Evolutionary conservation across 805 yeast genomes (phyloP).

Genomic region (Yamadazyma akitaensis): DNA sequence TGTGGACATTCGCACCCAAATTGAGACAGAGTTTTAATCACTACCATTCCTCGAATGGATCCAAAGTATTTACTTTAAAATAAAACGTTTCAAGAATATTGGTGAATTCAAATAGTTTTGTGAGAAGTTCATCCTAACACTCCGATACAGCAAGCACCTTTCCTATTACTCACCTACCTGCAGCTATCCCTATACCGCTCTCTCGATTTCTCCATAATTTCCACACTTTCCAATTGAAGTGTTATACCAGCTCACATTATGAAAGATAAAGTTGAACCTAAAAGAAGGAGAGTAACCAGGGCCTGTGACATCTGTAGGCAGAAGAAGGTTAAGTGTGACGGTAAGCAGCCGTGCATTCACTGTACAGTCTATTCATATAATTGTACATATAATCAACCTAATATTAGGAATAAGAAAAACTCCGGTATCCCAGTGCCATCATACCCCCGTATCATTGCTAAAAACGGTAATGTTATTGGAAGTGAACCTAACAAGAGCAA

Average conservation of each 20-base stretch:
- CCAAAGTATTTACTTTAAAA: too few relatives aligned
- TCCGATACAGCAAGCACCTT: too few relatives aligned
- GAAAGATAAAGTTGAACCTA: constrained; percentile 22
- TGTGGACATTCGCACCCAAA: too few relatives aligned
- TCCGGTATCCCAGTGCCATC: constrained; percentile 29
- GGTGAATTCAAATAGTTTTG: too few relatives aligned
- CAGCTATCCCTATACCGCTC: too few relatives aligned
- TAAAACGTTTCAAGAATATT: too few relatives aligned
- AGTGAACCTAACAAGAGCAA: constrained; percentile 11
- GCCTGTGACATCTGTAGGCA: constrained; percentile 76
- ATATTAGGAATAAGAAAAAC: constrained; percentile 48
- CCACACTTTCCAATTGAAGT: not conserved
- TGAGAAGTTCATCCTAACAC: too few relatives aligned
- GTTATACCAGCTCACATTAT: not conserved
- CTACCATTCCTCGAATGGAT: too few relatives aligned
- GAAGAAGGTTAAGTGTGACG: constrained; percentile 79
- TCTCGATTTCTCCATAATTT: not conserved
- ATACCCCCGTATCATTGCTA: constrained; percentile 9
- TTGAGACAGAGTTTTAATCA: too few relatives aligned
- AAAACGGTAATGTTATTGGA: constrained; percentile 4
- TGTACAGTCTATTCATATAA: constrained; percentile 85
- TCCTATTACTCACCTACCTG: too few relatives aligned
- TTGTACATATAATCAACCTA: constrained; percentile 82
- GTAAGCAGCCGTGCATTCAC: constrained; percentile 72
- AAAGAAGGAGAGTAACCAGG: constrained; percentile 63